Conservation (phyloP, 345 rosid genomes). For the Rhodamnia rubescens region DNA sequence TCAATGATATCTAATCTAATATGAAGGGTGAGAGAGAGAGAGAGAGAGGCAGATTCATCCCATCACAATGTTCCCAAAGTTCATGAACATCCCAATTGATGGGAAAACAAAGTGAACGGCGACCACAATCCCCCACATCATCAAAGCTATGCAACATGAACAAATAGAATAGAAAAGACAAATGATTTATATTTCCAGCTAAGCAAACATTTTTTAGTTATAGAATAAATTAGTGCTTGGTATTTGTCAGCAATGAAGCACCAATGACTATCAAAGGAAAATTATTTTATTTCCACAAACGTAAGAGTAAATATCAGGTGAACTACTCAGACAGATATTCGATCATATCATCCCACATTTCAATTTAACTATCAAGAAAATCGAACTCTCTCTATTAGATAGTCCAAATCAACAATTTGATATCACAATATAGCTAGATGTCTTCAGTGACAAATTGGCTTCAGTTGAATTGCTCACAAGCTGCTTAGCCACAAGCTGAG, state of each 20-base stretch:
- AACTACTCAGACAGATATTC: not conserved
- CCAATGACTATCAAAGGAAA: not conserved
- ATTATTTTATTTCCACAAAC: not conserved
- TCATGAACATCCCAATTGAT: not conserved
- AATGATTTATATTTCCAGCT: not conserved
- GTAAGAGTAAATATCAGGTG: not conserved
- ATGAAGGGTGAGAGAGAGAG: not conserved
- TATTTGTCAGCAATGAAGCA: not conserved
- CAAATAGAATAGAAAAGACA: not conserved
- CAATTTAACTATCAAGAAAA: not conserved
- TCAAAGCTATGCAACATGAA: not conserved
- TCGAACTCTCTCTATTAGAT: not conserved
- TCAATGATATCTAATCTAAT: not conserved
- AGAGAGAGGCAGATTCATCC: not conserved
- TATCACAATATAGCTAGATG: not conserved
- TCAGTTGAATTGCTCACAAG: not conserved
- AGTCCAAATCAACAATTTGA: not conserved
- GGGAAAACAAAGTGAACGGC: not conserved
- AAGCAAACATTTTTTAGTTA: not conserved
- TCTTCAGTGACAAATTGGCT: not conserved
- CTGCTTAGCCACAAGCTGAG: not conserved
- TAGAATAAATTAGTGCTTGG: not conserved
- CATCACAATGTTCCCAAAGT: not conserved
- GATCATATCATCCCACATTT: not conserved
- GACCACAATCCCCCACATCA: not conserved